Evolutionary conservation across 2,329 filamentous ascomycete species (phyloP).

Genomic region (Aureobasidium sp.): DNA sequence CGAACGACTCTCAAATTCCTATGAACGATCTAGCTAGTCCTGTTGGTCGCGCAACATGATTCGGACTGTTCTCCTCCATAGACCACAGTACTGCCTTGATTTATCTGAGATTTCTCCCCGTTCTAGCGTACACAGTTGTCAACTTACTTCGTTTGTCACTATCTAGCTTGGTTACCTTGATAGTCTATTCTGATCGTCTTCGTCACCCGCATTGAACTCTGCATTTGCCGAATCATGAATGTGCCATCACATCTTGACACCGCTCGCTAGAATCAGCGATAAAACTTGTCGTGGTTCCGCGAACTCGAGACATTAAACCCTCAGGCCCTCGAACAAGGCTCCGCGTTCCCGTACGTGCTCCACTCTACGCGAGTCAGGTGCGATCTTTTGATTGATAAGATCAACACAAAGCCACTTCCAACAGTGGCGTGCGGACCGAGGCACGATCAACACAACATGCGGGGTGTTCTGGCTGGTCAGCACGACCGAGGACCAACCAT

Average conservation of each 20-base stretch:
- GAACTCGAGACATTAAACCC: no score
- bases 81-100: background rate
- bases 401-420: no score
- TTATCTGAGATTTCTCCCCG: background rate
- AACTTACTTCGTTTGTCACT: background rate
- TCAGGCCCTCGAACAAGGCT: no score
- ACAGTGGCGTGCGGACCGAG: background rate
- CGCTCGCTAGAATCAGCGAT: no score
- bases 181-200: background rate
- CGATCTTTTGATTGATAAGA: no score
- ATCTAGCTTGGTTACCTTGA: background rate
- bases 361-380: no score
- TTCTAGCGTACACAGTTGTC: background rate
- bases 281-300: no score
- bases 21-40: slow-evolving; percentile 3
- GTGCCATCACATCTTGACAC: no score
- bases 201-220: no score
- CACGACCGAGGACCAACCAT: background rate
- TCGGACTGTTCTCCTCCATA: background rate
- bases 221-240: no score
- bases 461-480: background rate
- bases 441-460: background rate
- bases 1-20: slow-evolving; percentile 10
- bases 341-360: no score
- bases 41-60: background rate